phyloP scores from a whole-genome alignment of 2,329 filamentous ascomycete genomes.

The Alternaria ventricosa region DNA sequence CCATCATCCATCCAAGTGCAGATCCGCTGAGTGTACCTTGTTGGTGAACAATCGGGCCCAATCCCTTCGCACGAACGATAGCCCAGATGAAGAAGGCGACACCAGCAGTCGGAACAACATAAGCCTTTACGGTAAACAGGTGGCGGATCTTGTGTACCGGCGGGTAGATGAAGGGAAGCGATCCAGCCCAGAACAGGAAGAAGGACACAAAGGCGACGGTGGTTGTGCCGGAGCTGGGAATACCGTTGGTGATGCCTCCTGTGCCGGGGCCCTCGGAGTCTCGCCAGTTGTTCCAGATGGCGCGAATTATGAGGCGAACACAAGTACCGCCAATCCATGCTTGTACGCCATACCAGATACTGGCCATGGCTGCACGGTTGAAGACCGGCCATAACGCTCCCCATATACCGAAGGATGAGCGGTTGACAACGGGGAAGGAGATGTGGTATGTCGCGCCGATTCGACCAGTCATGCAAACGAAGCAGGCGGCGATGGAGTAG shows the following conservation, averaged over 20 bases:
- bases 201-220: conserved; percentile 81
- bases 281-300: conserved; percentile 78
- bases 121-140: conserved; percentile 88
- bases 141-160: conserved; percentile 88
- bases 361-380: conserved; percentile 86
- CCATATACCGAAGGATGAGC: conserved; percentile 87
- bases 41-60: conserved; percentile 82
- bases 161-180: conserved; percentile 85
- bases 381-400: conserved; percentile 88
- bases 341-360: conserved; percentile 88
- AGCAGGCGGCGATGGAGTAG: conserved; percentile 76
- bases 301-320: conserved; percentile 85
- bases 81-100: conserved; percentile 89
- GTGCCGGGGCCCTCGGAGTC: conserved; percentile 34
- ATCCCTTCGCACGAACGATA: conserved; percentile 78
- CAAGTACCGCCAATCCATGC: conserved; percentile 82
- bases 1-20: conserved; percentile 78
- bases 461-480: conserved; percentile 75
- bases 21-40: conserved; percentile 68
- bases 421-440: conserved; percentile 80
- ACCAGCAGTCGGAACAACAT: conserved; percentile 81
- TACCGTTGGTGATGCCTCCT: conserved; percentile 68
- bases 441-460: conserved; percentile 90
- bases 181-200: conserved; percentile 84
- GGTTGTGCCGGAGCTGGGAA: conserved; percentile 72